These are phyloP conservation scores for Bacterosira constricta DNA, from an alignment of 108 stramenopile genomes.

Conservation along the genomic window DNA sequence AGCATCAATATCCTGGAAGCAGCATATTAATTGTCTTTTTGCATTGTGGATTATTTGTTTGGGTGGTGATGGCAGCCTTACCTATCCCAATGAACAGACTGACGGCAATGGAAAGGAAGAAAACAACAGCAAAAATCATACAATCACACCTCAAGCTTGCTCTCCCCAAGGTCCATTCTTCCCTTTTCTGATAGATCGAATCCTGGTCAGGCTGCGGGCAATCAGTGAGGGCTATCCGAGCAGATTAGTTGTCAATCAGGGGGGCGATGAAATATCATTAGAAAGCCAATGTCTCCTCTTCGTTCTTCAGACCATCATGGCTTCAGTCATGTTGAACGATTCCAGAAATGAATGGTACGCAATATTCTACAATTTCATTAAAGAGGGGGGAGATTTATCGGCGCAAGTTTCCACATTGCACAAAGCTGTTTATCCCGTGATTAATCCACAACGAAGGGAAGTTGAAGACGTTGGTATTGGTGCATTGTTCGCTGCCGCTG, in stretches of 20 bases:
- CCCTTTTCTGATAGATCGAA: constrained; percentile 14
- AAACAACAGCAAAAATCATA: background rate
- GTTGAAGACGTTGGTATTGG: background rate
- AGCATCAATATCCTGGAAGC: background rate
- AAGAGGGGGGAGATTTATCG: background rate
- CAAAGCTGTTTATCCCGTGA: background rate
- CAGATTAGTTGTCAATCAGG: background rate
- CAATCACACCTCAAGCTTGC: background rate
- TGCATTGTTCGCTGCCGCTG: constrained; percentile 1
- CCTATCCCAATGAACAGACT: background rate
- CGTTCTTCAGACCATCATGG: background rate
- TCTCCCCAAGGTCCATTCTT: constrained; percentile 7
- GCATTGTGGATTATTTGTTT: background rate
- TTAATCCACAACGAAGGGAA: no score
- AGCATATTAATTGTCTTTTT: background rate
- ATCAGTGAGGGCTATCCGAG: background rate
- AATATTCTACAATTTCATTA: constrained; percentile 2
- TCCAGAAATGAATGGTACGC: background rate
- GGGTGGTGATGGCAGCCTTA: background rate
- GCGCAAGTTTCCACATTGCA: background rate
- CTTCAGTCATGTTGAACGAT: background rate
- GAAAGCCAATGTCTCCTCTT: background rate
- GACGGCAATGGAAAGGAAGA: background rate
- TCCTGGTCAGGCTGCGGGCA: constrained; percentile 11
- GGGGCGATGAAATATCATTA: background rate